These are phyloP conservation scores for Phaeomoniella chlamydospora DNA, from an alignment of 2,329 filamentous ascomycete genomes.

Conservation along the genomic window DNA sequence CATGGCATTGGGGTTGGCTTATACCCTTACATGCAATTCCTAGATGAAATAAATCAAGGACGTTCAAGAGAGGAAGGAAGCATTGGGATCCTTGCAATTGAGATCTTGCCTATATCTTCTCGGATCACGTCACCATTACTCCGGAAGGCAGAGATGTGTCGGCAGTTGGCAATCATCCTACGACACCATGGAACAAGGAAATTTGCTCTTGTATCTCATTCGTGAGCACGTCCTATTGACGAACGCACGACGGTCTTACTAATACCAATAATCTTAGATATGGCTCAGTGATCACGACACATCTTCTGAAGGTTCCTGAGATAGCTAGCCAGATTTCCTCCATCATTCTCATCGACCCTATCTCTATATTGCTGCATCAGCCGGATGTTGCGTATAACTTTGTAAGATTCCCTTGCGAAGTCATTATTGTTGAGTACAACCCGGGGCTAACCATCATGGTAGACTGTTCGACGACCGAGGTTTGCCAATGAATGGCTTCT, in stretches of 20 bases:
- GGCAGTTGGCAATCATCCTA: too few species aligned
- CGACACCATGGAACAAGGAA: too few species aligned
- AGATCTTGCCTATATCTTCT: constrained; percentile 15
- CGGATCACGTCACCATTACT: neutral
- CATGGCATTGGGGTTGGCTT: constrained; percentile 60
- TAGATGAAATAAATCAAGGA: constrained; percentile 45
- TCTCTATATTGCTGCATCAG: constrained; percentile 52
- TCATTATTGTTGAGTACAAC: too few species aligned
- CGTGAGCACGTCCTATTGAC: too few species aligned
- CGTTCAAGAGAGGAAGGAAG: too few species aligned
- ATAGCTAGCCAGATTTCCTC: constrained; percentile 33
- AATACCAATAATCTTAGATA: too few species aligned
- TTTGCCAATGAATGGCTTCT: constrained; percentile 55
- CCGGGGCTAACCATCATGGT: too few species aligned
- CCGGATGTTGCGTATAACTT: constrained; percentile 63
- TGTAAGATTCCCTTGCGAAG: too few species aligned
- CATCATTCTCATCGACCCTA: constrained; percentile 44
- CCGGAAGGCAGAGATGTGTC: too few species aligned
- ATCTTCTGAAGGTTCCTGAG: constrained; percentile 38
- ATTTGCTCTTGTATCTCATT: constrained; percentile 48
- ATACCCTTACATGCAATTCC: constrained; percentile 44
- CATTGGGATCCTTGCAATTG: constrained; percentile 1
- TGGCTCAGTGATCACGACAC: constrained; percentile 47
- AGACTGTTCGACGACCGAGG: constrained; percentile 29
- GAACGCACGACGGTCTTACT: too few species aligned